Evolutionary conservation across 192 early-diverging fungal genomes (phyloP).

Genomic region (Geranomyces variabilis): DNA sequence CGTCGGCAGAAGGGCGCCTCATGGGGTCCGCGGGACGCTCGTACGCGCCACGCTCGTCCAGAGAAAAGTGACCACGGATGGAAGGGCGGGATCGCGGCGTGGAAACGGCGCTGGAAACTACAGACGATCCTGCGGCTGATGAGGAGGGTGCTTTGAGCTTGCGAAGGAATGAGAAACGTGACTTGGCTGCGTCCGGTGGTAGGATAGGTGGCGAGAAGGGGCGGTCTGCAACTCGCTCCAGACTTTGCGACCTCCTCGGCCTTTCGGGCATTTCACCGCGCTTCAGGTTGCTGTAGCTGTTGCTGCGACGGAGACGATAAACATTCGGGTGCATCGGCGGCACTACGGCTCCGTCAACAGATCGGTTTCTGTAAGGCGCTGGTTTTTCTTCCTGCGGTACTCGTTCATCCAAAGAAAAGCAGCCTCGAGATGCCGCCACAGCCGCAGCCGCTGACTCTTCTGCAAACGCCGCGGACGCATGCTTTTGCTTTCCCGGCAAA

Average conservation of each 20-base stretch:
- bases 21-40: background rate
- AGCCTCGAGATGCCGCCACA: background rate
- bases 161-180: background rate
- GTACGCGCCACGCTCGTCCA: background rate
- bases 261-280: background rate
- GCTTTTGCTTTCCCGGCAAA: background rate
- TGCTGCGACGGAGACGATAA: background rate
- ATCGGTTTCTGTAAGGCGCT: background rate
- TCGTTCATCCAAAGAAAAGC: background rate
- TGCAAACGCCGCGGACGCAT: background rate
- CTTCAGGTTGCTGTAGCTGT: constrained; percentile 7
- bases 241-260: background rate
- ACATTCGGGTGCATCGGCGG: background rate
- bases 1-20: background rate
- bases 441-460: background rate
- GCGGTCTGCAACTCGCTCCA: background rate
- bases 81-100: background rate
- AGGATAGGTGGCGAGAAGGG: background rate
- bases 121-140: no score
- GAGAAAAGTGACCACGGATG: background rate
- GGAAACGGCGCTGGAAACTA: background rate
- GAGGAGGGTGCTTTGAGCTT: background rate
- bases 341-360: background rate
- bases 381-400: background rate
- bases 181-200: background rate